Evolutionary conservation across 257 asterid genomes (phyloP).

Genomic region (Scutellaria galericulata): DNA sequence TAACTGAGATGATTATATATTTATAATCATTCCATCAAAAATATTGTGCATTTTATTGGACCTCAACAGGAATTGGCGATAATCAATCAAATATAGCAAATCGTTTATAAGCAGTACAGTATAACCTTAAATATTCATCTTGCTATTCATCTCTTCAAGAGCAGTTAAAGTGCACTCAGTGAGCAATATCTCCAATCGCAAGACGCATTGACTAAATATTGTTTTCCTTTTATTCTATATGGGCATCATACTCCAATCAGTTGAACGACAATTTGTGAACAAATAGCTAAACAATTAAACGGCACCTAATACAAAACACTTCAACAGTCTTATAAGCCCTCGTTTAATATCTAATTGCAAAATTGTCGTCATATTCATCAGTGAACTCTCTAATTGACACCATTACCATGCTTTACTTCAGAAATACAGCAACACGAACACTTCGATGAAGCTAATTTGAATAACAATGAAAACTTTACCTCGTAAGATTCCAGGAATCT

Average conservation of each 20-base stretch:
- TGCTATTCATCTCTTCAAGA: not conserved
- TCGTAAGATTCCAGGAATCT: slow-evolving; percentile 19
- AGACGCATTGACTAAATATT: not conserved
- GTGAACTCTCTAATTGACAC: not conserved
- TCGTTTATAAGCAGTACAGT: not conserved
- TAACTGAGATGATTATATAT: not conserved
- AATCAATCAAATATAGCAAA: slow-evolving; percentile 13
- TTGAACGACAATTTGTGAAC: not conserved
- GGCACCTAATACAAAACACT: slow-evolving; percentile 23
- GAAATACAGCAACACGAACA: not conserved
- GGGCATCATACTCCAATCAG: not conserved
- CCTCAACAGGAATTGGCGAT: slow-evolving; percentile 4
- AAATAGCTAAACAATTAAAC: slow-evolving; percentile 18
- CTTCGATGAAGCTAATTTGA: slow-evolving; percentile 4
- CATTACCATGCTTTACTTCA: not conserved
- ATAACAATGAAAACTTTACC: slow-evolving; percentile 32
- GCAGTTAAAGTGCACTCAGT: no score
- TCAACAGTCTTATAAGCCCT: not conserved
- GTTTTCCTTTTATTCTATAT: not conserved
- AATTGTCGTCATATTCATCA: not conserved
- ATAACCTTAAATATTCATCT: not conserved
- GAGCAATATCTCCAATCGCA: not conserved
- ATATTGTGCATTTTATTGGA: not conserved
- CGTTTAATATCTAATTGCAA: not conserved
- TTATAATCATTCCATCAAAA: slow-evolving; percentile 1